These are phyloP conservation scores for Ceratocystis lukuohia DNA, from an alignment of 2,329 filamentous ascomycete species.

Conservation along the genomic window DNA sequence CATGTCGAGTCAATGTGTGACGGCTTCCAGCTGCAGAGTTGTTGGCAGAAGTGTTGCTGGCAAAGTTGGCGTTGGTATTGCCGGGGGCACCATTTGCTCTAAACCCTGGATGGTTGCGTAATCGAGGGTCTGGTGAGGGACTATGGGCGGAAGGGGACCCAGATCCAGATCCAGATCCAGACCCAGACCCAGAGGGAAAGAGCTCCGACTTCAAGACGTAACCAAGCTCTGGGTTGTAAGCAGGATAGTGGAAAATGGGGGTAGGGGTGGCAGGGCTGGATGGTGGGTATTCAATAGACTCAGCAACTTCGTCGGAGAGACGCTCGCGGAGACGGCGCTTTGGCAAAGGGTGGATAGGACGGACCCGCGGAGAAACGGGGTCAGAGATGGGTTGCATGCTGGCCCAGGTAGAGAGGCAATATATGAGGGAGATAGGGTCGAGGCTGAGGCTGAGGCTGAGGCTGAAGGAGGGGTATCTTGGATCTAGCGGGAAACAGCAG, in stretches of 20 bases:
- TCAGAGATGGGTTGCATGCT: conserved; percentile 35
- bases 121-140: background rate
- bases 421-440: background rate
- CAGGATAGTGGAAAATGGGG: conserved; percentile 43
- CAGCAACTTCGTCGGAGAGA: conserved; percentile 71
- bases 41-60: background rate
- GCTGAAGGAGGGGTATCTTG: background rate
- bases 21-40: background rate
- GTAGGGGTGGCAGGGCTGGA: conserved; percentile 50
- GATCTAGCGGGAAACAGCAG: background rate
- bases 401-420: conserved; percentile 1
- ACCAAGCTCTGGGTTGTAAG: conserved; percentile 24
- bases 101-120: conserved; percentile 3
- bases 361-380: conserved; percentile 51
- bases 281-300: conserved; percentile 69
- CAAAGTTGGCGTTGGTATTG: background rate
- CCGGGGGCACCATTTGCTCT: background rate
- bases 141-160: background rate
- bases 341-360: conserved; percentile 84
- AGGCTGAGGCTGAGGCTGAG: background rate
- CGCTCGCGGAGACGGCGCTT: conserved; percentile 78
- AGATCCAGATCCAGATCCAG: background rate
- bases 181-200: background rate
- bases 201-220: conserved; percentile 34
- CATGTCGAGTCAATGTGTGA: conserved; percentile 8